Base-by-base conservation (phyloP, 768 basidiomycete species). In the Naganishia onofrii region DNA sequence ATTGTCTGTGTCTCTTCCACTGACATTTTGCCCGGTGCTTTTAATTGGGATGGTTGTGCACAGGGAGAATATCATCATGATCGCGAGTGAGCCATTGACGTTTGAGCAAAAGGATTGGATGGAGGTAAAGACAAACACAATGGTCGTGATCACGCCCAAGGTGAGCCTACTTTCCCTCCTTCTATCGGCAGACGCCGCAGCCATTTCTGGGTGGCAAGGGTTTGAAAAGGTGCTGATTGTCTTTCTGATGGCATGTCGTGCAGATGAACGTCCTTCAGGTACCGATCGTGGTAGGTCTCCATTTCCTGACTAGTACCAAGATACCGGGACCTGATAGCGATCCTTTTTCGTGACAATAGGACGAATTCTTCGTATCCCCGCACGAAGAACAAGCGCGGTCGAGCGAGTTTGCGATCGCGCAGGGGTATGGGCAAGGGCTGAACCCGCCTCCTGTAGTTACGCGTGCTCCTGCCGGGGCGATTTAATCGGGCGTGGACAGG, bases 21-120 rank as follows among this genome's bases (percentile, higher is more conserved):
- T 60, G 67, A 63, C 60, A 10, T 55, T 52, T 31, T 63, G 52
- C 9, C 31, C 46, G 29, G 31, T 46, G 19, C 36, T 15, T n/a
- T 28, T n/a, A n/a, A n/a, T n/a, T n/a, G n/a, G n/a, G n/a, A n/a
- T n/a, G n/a, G 17, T 54, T n/a, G 52, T n/a, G 34, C n/a, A 23
- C 52, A 73, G 79, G 69, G 95, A 97, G 80, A 91, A 93, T 74
- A 96, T 97, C 74, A 93, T 99, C 75, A 89, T 97, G 89, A 77
- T 79, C 58, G 74, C 70, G 42, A 91, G 90, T 74, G 95, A 98
- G 75, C 96, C 96, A 0, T 82, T 99, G 54, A 99, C 96, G 0
- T 99, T 98, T 75, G 95, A 99, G 82, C 86, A 93, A 85, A 92
- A 92, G 63, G 96, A 99, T 80, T 99, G 96, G 96, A 94, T 97